Conservation (phyloP, 164 flowering plant species). For the Annona squamosa region DNA sequence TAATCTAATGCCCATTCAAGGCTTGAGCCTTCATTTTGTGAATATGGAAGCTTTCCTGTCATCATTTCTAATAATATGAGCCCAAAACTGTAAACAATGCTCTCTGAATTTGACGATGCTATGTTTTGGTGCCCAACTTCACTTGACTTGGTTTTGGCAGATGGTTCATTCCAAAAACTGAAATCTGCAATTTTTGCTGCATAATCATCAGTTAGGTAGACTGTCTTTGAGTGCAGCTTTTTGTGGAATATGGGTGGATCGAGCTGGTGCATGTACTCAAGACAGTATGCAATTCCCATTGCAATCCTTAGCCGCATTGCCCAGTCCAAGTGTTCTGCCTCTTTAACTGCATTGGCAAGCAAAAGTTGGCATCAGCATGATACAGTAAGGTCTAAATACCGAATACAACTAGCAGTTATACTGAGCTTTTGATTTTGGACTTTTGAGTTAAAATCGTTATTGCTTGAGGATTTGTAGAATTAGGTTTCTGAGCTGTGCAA, state of each 20-base stretch:
- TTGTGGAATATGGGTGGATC: slow-evolving; percentile 43
- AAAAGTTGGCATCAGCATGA: slow-evolving; percentile 1
- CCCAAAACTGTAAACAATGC: slow-evolving; percentile 59
- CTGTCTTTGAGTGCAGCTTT: slow-evolving; percentile 45
- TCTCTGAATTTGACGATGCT: slow-evolving; percentile 24
- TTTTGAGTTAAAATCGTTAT: too few species aligned
- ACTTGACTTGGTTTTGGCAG: slow-evolving; percentile 28
- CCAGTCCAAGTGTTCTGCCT: slow-evolving; percentile 78
- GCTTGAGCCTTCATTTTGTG: slow-evolving; percentile 21
- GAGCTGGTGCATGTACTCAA: slow-evolving; percentile 67
- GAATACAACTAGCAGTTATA: too few species aligned
- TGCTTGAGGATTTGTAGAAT: too few species aligned
- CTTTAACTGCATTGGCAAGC: slow-evolving; percentile 45
- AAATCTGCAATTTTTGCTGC: slow-evolving; percentile 74
- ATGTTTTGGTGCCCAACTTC: slow-evolving; percentile 21
- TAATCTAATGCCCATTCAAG: slow-evolving; percentile 34
- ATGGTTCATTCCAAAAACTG: slow-evolving; percentile 35
- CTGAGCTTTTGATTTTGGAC: too few species aligned
- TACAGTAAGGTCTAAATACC: too few species aligned
- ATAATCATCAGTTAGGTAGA: slow-evolving; percentile 71
- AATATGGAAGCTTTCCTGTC: slow-evolving; percentile 45
- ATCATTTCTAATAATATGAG: slow-evolving; percentile 51
- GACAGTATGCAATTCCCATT: slow-evolving; percentile 78
- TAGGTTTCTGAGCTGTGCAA: too few species aligned
- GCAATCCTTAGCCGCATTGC: slow-evolving; percentile 51